phyloP scores from a whole-genome alignment of 2,329 filamentous ascomycete species.

The Acrocalymma vagum region DNA sequence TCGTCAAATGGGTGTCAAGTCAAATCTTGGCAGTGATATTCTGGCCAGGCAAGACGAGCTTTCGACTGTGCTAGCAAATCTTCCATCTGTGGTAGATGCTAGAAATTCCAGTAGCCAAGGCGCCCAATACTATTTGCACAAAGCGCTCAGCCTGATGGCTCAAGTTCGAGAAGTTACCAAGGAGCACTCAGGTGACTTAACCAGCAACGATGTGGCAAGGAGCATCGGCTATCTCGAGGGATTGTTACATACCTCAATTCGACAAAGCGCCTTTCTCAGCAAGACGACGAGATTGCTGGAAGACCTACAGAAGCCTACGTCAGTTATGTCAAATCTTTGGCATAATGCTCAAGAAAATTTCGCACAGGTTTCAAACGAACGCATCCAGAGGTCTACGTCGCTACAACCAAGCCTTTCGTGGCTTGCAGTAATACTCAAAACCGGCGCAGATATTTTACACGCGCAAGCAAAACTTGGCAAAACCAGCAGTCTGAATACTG shows the following conservation, averaged over 20 bases:
- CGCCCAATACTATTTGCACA: constrained; percentile 79
- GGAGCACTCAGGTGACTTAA: constrained; percentile 86
- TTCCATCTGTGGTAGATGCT: constrained; percentile 28
- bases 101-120: not conserved
- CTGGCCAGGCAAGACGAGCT: constrained; percentile 78
- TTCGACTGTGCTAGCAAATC: constrained; percentile 71
- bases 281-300: constrained; percentile 39
- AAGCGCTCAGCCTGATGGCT: constrained; percentile 76
- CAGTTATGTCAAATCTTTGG: constrained; percentile 41
- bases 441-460: constrained; percentile 68
- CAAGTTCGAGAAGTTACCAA: constrained; percentile 71
- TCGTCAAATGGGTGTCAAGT: constrained; percentile 87
- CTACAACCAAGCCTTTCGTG: constrained; percentile 57
- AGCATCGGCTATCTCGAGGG: constrained; percentile 90
- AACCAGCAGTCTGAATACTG: constrained; percentile 34
- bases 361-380: constrained; percentile 21
- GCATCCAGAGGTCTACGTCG: constrained; percentile 14
- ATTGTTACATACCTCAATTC: constrained; percentile 71
- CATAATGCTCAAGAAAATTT: constrained; percentile 16
- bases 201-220: constrained; percentile 77
- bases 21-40: constrained; percentile 78
- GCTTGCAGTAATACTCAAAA: constrained; percentile 73
- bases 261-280: constrained; percentile 63
- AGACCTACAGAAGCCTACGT: constrained; percentile 48
- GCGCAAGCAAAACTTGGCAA: constrained; percentile 73